phyloP scores from a whole-genome alignment of 2,329 filamentous ascomycete genomes.

The Sarocladium kiliense region DNA sequence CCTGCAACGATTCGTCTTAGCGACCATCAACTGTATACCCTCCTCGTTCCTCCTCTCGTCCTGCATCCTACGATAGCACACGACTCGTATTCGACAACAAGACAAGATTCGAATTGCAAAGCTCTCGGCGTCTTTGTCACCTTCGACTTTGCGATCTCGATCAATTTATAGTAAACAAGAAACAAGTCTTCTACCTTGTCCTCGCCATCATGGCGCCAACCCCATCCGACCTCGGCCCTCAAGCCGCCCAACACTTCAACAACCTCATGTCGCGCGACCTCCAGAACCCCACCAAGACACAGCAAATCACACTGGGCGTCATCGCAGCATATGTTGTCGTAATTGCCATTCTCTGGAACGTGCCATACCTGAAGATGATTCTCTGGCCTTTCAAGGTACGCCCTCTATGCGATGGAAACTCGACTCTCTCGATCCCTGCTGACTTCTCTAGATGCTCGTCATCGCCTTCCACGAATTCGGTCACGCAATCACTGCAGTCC shows the following conservation, averaged over 20 bases:
- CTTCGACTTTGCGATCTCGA: no score
- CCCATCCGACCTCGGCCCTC: conserved; percentile 3
- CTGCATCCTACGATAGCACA: no score
- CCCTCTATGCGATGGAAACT: not conserved
- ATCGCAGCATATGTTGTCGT: conserved; percentile 67
- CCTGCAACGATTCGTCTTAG: not conserved
- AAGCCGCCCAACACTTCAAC: conserved; percentile 11
- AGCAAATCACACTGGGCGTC: conserved; percentile 64
- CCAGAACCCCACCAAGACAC: conserved; percentile 57
- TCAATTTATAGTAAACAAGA: no score
- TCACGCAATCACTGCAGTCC: conserved; percentile 67
- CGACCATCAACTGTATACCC: not conserved
- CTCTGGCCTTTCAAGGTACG: conserved; percentile 76
- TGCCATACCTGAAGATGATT: conserved; percentile 69
- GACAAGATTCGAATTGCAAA: no score
- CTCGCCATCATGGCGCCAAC: conserved; percentile 7
- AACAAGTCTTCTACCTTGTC: no score
- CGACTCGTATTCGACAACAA: no score
- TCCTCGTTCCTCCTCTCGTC: not conserved
- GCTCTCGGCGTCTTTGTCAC: no score
- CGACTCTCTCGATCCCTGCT: not conserved
- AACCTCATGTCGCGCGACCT: conserved; percentile 46
- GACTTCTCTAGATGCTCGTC: conserved; percentile 60
- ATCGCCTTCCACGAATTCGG: conserved; percentile 80
- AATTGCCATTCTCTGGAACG: conserved; percentile 74